Evolutionary conservation across 1,139 yeast genomes (phyloP), one percentile per base, ranked within the genome.

Genomic region (Oligophagozyma castellii): DNA sequence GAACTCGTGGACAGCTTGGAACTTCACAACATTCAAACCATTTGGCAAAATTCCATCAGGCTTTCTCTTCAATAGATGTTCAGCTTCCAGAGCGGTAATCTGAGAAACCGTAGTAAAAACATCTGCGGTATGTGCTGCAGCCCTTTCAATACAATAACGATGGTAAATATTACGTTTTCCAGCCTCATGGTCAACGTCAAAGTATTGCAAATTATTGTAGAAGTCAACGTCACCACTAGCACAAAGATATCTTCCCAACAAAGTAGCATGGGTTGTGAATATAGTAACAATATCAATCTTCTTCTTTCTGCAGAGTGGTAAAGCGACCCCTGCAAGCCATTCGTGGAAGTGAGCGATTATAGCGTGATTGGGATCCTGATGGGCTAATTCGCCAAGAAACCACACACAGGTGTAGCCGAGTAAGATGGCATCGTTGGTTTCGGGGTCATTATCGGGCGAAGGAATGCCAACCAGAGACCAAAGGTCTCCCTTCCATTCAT

Each of bases 1-100:
- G 63, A 89, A 89, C 59, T 89, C 98, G 56, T 89, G 98, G 42
- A 86, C 93, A 2, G 96, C 96, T 48, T 81, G 92, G 59, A 89
- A 89, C 61, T 89, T 89, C 42, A 84, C 84, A 34, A 89, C 96
- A 53, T 89, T 89, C 42, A 89, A 67, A 27, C 98, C 98, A 51
- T 89, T 89, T 35, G 98, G 98, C 50, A 89, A 67, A 19, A 89
- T 95, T 2, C 98, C 98, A 51, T 89, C 98, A 2, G 98, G 98
- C 53, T 86, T 86, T 40, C 98, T 69, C 54, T 86, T 89, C 46
- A 89, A 67, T 54, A 89, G 63, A 55, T 86, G 94, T 58, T 89
- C 98, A 5, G 89, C 66, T 58, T 89, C 98, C 49, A 72, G 80
- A 5, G 96, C 98, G 21, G 98, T 89, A 46, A 89, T 89, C 49